Base-by-base conservation (phyloP, 2,329 filamentous ascomycete species). In the Metarhizium rileyi region DNA sequence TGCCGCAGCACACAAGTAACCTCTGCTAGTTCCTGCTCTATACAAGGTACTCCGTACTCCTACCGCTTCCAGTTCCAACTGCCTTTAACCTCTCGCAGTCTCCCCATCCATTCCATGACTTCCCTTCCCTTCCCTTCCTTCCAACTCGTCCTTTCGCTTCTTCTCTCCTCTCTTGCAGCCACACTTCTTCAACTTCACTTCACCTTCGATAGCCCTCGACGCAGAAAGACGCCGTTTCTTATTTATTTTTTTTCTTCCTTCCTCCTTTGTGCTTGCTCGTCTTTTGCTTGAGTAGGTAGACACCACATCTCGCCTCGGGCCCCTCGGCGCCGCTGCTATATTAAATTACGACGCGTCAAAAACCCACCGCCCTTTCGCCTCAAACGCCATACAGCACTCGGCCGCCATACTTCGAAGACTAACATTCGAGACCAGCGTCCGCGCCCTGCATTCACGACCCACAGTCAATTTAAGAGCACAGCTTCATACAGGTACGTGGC, bases 341-440 rank as follows among this genome's bases (percentile, higher is more conserved):
- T 35, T 33, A n/a, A 35, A 22, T 46, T 45, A 51, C 48, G 46
- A 52, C 49, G 50, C 50, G 50, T 51, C 50, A 23, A 25, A 5
- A 22, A 41, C 26, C 50, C 50, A 44, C 46, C 30, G 33, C 35
- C 46, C 25, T 41, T 41, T 44, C 42, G 36, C 50, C 42, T 44
- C 45, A 30, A 20, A 30, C 45, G 7, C 27, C 49, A 42, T 28
- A 28, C 36, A 27, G 16, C 41, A 35, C 35, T 51, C 36, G 50
- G 18, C 43, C 28, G 8, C 25, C n/a, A 44, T 41, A 35, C 46
- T 44, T n/a, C 42, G 43, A 42, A 25, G 30, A 43, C 46, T 14
- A n/a, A 27, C 44, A 22, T 38, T 36, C 38, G 18, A 36, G 33
- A 35, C 30, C 38, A 40, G 36, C 49, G 42, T 25, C 46, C 4